phyloP scores from a whole-genome alignment of 1,139 yeast species.

The Candida sp. region DNA sequence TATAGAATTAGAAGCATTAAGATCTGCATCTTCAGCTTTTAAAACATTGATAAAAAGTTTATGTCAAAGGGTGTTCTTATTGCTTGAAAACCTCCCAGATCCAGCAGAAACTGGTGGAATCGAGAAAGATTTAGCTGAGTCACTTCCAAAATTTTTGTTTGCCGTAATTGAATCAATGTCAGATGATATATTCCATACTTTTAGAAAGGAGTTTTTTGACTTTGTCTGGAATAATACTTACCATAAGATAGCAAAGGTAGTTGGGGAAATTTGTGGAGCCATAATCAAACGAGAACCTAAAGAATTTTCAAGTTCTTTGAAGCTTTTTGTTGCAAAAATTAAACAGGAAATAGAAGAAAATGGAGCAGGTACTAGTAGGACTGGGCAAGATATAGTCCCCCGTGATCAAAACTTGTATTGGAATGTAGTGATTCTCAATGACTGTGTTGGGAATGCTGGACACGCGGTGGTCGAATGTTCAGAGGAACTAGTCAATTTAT shows the following conservation, averaged over 20 bases:
- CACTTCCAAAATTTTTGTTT: conserved; percentile 62
- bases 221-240: conserved; percentile 61
- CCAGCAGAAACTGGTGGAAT: conserved; percentile 44
- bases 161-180: conserved; percentile 71
- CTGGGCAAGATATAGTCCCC: conserved; percentile 65
- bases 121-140: conserved; percentile 52
- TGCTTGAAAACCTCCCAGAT: conserved; percentile 78
- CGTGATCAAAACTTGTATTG: conserved; percentile 78
- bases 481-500: conserved; percentile 46
- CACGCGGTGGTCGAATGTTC: conserved; percentile 41
- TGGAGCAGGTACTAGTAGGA: conserved; percentile 77
- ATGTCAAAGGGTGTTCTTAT: conserved; percentile 55
- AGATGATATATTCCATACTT: conserved; percentile 52
- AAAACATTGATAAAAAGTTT: conserved; percentile 57
- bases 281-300: conserved; percentile 61
- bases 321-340: conserved; percentile 49
- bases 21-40: conserved; percentile 74
- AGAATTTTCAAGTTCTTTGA: conserved; percentile 42
- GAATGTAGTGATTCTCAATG: conserved; percentile 69
- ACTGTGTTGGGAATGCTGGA: conserved; percentile 70
- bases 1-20: conserved; percentile 53
- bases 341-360: conserved; percentile 74
- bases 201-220: conserved; percentile 51
- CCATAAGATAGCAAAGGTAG: conserved; percentile 64
- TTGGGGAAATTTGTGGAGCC: conserved; percentile 69